Evolutionary conservation across 1,139 yeast genomes (phyloP).

Genomic region (Zygoascus sp.): DNA sequence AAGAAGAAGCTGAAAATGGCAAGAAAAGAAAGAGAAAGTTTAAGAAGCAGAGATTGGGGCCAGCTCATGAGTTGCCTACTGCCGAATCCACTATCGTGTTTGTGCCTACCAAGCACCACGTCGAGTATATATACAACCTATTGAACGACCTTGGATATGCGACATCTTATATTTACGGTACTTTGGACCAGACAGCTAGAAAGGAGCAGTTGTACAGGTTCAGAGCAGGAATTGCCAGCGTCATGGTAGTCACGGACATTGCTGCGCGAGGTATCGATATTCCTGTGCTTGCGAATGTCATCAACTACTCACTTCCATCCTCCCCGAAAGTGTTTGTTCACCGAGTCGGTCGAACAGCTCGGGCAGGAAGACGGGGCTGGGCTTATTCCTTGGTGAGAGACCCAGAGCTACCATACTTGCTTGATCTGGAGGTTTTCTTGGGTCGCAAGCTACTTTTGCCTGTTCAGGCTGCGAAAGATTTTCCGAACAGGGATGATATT

Average conservation of each 20-base stretch:
- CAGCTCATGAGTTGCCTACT: conserved; percentile 80
- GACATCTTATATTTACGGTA: conserved; percentile 86
- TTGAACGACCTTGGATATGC: conserved; percentile 78
- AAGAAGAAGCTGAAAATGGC: conserved; percentile 26
- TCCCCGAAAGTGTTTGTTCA: conserved; percentile 92
- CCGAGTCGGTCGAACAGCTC: conserved; percentile 98
- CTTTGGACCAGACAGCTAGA: conserved; percentile 93
- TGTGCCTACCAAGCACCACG: conserved; percentile 97
- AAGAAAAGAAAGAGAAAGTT: conserved; percentile 31
- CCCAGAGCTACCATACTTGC: conserved; percentile 79
- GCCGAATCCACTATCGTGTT: conserved; percentile 84
- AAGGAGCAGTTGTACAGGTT: conserved; percentile 82
- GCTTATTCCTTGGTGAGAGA: conserved; percentile 88
- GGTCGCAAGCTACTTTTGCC: conserved; percentile 70
- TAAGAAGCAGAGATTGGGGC: conserved; percentile 59
- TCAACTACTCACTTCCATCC: conserved; percentile 85
- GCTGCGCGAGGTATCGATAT: conserved; percentile 99
- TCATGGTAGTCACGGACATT: conserved; percentile 94
- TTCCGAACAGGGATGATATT: conserved; percentile 46
- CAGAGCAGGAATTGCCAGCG: conserved; percentile 72
- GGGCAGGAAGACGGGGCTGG: conserved; percentile 98
- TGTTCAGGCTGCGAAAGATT: conserved; percentile 14
- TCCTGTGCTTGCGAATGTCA: conserved; percentile 90
- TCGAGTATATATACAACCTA: conserved; percentile 74
- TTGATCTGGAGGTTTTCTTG: conserved; percentile 85